Base-by-base conservation (phyloP, 1,139 yeast species). In the Debaryomycetaceae sp. region DNA sequence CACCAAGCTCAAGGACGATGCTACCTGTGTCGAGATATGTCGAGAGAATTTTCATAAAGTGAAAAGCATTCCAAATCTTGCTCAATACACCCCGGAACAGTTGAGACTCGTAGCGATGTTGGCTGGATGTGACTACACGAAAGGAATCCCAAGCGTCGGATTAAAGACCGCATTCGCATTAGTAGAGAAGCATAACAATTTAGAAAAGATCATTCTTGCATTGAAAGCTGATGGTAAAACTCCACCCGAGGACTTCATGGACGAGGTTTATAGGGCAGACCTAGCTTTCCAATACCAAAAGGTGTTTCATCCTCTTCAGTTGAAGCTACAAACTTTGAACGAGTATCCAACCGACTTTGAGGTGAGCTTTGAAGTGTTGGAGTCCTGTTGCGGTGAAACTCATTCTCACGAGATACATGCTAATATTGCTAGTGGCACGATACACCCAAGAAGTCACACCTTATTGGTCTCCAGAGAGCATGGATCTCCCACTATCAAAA, bases 41-140 rank as follows among this genome's bases (percentile, higher is more conserved):
- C 68, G 86, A 24, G 75, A 71, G 4, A 71, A 81, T 47, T 84
- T 85, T 51, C 57, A 46, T 27, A 59, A 68, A 33, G 76, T 80
- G 38, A 72, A 54, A 49, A 70, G 70, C 41, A 66, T 80, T 22
- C 81, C 84, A 1, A 57, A 57, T 24, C 63, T 82, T 53, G 63
- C 75, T 31, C 49, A 69, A 40, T 66, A 85, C 52, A 64, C 76
- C 27, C 76, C 69, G 13, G 78, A 76, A 8, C 89, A 89, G 55
- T 62, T 89, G 43, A 72, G 96, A 42, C 72, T 83, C 40, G 80
- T 89, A 65, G 99, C 97, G 1, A 85, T 91, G 59, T 62, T 95
- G 6, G 81, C 97, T 6, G 99, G 99, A 0, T 95, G 99, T 66
- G 99, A 95, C 63, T 95, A 95, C 59, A 88, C 97, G 0, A 81